Base-by-base conservation (phyloP, 352 stramenopile species). In the Vaucheria bursata region DNA sequence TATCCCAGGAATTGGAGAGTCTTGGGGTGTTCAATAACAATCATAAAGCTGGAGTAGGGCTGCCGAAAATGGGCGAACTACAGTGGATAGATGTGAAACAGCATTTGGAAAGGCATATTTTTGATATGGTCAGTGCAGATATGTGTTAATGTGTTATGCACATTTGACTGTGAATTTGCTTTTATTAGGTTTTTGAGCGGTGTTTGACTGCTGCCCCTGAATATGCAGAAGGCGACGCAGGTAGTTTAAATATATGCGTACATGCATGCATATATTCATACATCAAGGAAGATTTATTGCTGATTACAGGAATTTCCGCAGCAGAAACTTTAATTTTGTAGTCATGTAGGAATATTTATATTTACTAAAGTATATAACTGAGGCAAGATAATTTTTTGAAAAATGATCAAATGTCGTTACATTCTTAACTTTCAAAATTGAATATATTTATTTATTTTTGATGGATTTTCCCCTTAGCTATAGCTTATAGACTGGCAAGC, bases 21-120 rank as follows among this genome's bases (percentile, higher is more conserved):
- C 53, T 81, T 12, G 75, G 75, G 8, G 74, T 81, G 32, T 81
- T 81, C 69, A 81, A 81, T 39, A 81, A 81, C 52, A 81, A 73
- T 39, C 75, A 81, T 34, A 77, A 72, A 29, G 75, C 75, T 45
- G 75, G 75, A 0, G 75, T 69, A 8, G 75, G 75, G 6, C 40
- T 81, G 33, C 75, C 75, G 8, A 59, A 59, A 31, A 81, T 81
- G 75, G 75, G 75, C 32, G 75, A 73, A 0, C 69, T 81, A 18
- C 75, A 81, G 69, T 81, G 75, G 75, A 59, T 33, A 35, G 75
- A 81, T 32, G 75, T 81, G 25, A 81, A 77, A 71, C 75, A 81
- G 36, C 75, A 81, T 64, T 59, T 81, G 32, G 75, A 81, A 39
- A 71, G 75, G 7, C 68, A 81, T 35, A 78, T 81, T 33, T 81